A percentile compares a stretch with the other conserved stretches of the same genome.
Conservation (phyloP, 179 eudicot species). For the Gypsophila paniculata region DNA sequence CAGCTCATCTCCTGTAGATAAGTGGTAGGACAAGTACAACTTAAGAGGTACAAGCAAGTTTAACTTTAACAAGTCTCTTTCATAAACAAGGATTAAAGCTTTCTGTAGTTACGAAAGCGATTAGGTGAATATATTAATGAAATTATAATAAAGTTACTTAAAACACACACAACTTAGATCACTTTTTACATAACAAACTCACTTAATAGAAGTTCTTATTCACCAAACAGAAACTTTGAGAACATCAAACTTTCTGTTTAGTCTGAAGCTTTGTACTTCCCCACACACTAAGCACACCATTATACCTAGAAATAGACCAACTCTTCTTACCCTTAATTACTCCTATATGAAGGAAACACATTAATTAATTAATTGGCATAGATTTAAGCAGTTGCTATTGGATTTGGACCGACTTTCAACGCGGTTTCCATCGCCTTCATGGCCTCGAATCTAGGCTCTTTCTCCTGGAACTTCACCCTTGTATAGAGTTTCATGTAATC, state of each 20-base stretch:
- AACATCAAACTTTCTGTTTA: constrained; percentile 13
- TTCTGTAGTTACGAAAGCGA: not conserved
- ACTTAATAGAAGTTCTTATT: constrained; percentile 19
- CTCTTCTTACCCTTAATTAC: constrained; percentile 10
- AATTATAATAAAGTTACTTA: constrained; percentile 2
- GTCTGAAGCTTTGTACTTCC: not conserved
- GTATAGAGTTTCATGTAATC: constrained; percentile 78
- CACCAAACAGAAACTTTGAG: constrained; percentile 12
- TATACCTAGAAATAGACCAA: constrained; percentile 1
- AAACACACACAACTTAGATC: constrained; percentile 15
- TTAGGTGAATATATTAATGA: constrained; percentile 6
- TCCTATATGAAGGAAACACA: constrained; percentile 14
- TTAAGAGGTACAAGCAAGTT: constrained; percentile 20
- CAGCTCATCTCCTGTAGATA: constrained; percentile 14
- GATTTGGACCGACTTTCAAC: constrained; percentile 24
- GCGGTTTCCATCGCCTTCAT: constrained; percentile 45
- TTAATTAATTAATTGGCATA: not conserved
- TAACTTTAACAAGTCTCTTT: constrained; percentile 24
- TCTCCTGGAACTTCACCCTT: constrained; percentile 64
- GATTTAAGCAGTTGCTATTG: constrained; percentile 27
- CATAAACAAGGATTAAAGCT: not conserved
- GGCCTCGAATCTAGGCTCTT: constrained; percentile 78
- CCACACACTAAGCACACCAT: constrained; percentile 9
- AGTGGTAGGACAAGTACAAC: constrained; percentile 11
- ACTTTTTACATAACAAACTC: constrained; percentile 7